Evolutionary conservation across 164 flowering plant genomes (phyloP).

Genomic region (Chimonanthus praecox): DNA sequence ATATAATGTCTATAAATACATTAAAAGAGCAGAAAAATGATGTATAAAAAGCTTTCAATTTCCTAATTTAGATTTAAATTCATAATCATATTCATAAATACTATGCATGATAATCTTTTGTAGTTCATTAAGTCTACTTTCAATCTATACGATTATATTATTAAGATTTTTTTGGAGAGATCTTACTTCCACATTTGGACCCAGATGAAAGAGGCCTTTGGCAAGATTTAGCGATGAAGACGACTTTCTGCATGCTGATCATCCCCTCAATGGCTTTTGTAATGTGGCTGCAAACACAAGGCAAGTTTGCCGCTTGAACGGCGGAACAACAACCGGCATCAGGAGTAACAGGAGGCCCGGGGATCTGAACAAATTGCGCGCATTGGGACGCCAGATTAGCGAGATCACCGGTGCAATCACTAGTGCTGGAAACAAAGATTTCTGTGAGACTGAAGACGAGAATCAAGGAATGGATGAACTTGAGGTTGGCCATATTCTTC

Average conservation of each 20-base stretch:
- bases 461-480: too few relatives aligned
- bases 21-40: too few relatives aligned
- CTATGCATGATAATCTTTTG: too few relatives aligned
- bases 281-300: conserved; percentile 31
- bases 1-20: too few relatives aligned
- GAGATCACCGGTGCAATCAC: too few relatives aligned
- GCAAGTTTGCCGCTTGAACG: conserved; percentile 20
- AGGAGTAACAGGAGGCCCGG: conserved; percentile 1
- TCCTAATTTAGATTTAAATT: too few relatives aligned
- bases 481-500: too few relatives aligned
- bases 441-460: too few relatives aligned
- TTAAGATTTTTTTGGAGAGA: neutral
- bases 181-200: conserved; percentile 39
- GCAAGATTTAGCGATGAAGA: conserved; percentile 23
- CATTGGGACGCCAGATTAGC: neutral
- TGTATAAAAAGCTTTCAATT: too few relatives aligned
- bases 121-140: neutral
- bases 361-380: neutral
- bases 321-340: conserved; percentile 20
- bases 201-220: conserved; percentile 23
- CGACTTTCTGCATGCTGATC: conserved; percentile 34
- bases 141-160: neutral
- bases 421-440: too few relatives aligned
- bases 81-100: too few relatives aligned
- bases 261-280: conserved; percentile 22